phyloP scores from a whole-genome alignment of 139 green algal species.

The Coelastrella sp. region DNA sequence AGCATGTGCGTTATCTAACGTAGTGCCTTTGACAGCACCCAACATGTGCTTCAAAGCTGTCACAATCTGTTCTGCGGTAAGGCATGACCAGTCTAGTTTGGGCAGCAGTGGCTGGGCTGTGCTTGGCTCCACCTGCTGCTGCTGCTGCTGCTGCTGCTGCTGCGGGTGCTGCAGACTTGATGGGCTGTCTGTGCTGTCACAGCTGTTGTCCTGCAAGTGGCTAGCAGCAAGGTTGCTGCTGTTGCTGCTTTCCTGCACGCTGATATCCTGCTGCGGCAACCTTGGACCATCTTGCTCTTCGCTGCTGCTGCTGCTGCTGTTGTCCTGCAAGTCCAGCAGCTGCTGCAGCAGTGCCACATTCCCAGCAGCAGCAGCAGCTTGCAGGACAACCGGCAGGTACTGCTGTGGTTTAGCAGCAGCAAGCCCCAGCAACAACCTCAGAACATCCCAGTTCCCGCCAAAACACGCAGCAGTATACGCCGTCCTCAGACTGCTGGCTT shows the following conservation, averaged over 20 bases:
- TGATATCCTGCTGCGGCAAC: not conserved
- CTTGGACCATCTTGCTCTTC: too few species aligned
- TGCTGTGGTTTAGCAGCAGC: not conserved
- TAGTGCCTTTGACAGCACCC: not conserved
- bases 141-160: conserved; percentile 15
- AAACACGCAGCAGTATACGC: not conserved
- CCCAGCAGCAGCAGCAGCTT: not conserved
- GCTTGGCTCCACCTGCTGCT: not conserved
- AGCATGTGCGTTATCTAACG: not conserved
- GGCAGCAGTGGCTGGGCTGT: not conserved
- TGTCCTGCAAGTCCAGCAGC: not conserved
- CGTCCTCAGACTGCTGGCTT: not conserved
- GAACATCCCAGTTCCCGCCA: not conserved
- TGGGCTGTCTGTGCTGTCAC: not conserved
- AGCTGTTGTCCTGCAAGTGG: not conserved
- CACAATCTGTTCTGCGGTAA: not conserved
- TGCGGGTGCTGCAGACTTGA: not conserved
- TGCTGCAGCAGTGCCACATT: not conserved
- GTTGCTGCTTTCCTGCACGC: not conserved
- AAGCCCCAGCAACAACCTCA: not conserved
- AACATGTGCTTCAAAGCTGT: not conserved
- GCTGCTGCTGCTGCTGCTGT: not conserved
- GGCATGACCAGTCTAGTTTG: not conserved
- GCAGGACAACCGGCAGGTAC: not conserved
- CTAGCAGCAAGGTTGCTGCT: not conserved